These are phyloP conservation scores for Rhodotorula sp. DNA, from an alignment of 1,284 basidiomycete genomes.

Conservation along the genomic window DNA sequence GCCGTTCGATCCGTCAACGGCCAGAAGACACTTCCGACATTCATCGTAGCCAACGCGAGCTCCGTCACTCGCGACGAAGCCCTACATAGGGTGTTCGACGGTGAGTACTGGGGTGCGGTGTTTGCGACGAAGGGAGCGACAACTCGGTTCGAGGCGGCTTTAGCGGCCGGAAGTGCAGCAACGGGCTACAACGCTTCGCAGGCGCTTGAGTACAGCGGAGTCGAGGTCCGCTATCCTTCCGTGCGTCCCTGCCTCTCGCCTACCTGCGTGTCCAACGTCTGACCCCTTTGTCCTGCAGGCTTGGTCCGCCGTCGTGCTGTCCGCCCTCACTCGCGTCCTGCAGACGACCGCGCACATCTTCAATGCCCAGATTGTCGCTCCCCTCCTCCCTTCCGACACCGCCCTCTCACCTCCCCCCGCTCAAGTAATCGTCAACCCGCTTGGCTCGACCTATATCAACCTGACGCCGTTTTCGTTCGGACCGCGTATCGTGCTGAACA, in stretches of 20 bases:
- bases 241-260: background rate
- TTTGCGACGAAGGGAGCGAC: conserved; percentile 8
- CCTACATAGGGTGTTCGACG: conserved; percentile 6
- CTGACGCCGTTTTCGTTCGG: conserved; percentile 21
- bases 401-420: background rate
- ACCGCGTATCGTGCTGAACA: conserved; percentile 16
- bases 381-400: conserved; percentile 2
- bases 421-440: background rate
- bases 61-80: conserved; percentile 2
- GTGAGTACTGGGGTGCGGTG: conserved; percentile 21
- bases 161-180: background rate
- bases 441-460: conserved; percentile 13
- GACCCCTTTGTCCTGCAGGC: background rate
- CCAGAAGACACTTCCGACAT: conserved; percentile 12
- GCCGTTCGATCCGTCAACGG: conserved; percentile 12
- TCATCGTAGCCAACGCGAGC: background rate
- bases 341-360: background rate
- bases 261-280: no score
- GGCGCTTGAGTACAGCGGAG: conserved; percentile 13
- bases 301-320: conserved; percentile 13
- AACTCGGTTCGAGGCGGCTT: conserved; percentile 12
- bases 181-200: conserved; percentile 4
- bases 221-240: conserved; percentile 22
- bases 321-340: background rate
- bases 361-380: conserved; percentile 6